Evolutionary conservation across 2,329 filamentous ascomycete species (phyloP), one percentile per base, ranked within the genome.

Genomic region (Lojkania enalia): DNA sequence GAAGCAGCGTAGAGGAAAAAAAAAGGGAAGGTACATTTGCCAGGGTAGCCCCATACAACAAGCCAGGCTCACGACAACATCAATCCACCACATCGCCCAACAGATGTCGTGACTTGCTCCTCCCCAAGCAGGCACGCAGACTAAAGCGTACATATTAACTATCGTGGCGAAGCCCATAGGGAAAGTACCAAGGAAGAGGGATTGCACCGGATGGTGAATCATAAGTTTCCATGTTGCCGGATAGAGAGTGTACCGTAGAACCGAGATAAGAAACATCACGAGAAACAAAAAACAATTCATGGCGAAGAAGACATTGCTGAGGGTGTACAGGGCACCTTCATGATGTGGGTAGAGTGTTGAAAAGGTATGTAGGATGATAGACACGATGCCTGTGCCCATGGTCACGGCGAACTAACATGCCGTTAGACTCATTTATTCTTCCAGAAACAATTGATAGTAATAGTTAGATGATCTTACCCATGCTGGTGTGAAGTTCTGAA

Each of bases 121-220:
- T 2, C 81, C 83, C 84, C 82, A 87, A 5, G 58, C 64, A 0
- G 77, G 77, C 5, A 77, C 73, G 61, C 83, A 86, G 16, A 81
- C 72, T 18, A 81, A 71, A 4, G 81, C 72, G 56, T 83, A 79
- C 81, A 86, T 85, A 54, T 83, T 83, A 51, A 87, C 76, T 39
- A 87, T 81, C 2, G 84, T 87, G 0, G 83, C 80, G 44, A 87
- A 77, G 0, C 78, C 84, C 82, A 87, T 87, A 1, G 84, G 84
- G 11, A 86, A 74, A 0, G 82, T 84, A 0, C 70, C 85, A 2
- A 88, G 68, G 54, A 88, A 88, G 41, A 89, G 72, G 2, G 79
- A 83, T 59, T 89, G 83, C 0, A 77, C 77, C 0, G 84, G 83
- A 60, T 88, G 82, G 3, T 71, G 70, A 16, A 88, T 74, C 84